Conservation (phyloP, 2,329 filamentous ascomycete species). For the Pseudogymnoascus sp. region DNA sequence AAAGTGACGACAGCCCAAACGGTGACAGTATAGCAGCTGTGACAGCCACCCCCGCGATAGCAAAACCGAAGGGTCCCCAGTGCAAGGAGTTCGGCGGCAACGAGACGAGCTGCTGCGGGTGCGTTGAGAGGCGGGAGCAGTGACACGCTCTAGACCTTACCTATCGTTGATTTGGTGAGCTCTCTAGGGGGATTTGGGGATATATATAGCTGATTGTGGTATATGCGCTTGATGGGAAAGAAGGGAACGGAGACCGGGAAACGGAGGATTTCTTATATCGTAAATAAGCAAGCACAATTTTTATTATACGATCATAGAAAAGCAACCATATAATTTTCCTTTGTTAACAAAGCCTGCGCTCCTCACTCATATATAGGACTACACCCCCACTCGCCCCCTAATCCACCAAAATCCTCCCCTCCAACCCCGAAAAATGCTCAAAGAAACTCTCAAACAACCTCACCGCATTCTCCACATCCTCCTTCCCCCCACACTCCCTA, state of each 20-base stretch:
- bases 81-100: no score
- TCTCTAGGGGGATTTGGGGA: not conserved
- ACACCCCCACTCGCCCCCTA: slow-evolving; percentile 31
- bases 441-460: slow-evolving; percentile 85
- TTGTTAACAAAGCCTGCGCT: not conserved
- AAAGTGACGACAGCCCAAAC: no score
- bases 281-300: not conserved
- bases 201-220: not conserved
- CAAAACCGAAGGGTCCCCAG: no score
- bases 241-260: not conserved
- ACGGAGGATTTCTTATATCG: not conserved
- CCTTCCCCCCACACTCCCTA: slow-evolving; percentile 79
- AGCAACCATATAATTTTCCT: not conserved
- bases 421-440: slow-evolving; percentile 70
- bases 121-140: no score
- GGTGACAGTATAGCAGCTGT: no score
- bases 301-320: not conserved
- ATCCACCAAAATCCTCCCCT: slow-evolving; percentile 77
- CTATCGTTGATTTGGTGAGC: no score
- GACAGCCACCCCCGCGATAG: no score
- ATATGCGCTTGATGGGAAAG: not conserved
- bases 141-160: no score
- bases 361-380: not conserved
- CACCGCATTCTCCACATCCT: slow-evolving; percentile 81
- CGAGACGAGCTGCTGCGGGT: no score